Evolutionary conservation across 306 rosid genomes (phyloP).

Genomic region (Oxytropis ochrocephala): DNA sequence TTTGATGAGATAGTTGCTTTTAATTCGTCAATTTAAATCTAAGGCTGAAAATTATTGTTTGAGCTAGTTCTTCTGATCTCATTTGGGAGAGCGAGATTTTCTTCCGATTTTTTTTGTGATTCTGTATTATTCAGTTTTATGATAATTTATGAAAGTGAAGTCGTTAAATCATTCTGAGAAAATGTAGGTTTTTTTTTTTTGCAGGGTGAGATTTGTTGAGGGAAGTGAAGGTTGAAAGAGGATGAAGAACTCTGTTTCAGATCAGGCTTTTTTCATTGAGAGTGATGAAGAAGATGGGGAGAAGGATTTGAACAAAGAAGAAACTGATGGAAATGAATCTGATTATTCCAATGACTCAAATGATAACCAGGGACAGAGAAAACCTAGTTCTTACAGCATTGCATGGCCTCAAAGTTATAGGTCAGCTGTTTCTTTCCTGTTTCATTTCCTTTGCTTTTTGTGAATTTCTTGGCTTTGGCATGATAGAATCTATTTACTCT

Average conservation of each 20-base stretch:
- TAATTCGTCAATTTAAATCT: neutral
- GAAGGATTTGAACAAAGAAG: constrained; percentile 30
- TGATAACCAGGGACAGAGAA: constrained; percentile 33
- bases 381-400: constrained; percentile 48
- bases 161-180: neutral
- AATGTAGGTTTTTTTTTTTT: neutral
- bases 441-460: neutral
- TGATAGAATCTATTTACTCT: neutral
- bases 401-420: constrained; percentile 97
- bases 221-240: constrained; percentile 2
- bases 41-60: neutral
- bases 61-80: neutral
- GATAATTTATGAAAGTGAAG: neutral
- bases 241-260: constrained; percentile 69
- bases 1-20: neutral
- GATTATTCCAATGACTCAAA: constrained; percentile 44
- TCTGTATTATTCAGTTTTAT: neutral
- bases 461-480: neutral
- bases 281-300: constrained; percentile 70
- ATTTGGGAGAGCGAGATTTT: neutral
- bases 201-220: constrained; percentile 8
- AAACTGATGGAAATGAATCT: constrained; percentile 51
- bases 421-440: constrained; percentile 19
- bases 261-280: constrained; percentile 48
- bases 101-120: neutral